These are phyloP conservation scores for Parafenestella ontariensis DNA, from an alignment of 2,329 filamentous ascomycete species.

Conservation along the genomic window DNA sequence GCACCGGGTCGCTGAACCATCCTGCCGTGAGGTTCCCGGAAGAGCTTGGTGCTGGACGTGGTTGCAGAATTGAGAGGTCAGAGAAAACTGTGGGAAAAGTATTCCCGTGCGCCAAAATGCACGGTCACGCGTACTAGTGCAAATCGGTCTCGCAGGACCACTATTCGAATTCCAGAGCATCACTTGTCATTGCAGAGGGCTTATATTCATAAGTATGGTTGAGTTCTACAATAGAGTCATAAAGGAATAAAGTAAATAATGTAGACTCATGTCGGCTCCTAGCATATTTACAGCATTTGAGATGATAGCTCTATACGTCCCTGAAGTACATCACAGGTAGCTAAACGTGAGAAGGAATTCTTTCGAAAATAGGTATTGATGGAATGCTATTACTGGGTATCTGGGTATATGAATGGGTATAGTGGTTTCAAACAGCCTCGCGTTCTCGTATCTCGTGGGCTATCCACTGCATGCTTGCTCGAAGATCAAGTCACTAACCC, in stretches of 20 bases:
- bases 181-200: too few relatives aligned
- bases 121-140: conserved; percentile 1
- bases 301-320: too few relatives aligned
- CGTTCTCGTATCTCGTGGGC: neutral
- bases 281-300: too few relatives aligned
- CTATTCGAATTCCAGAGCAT: too few relatives aligned
- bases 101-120: conserved; percentile 20
- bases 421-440: neutral
- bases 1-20: conserved; percentile 8
- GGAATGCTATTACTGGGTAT: conserved; percentile 19
- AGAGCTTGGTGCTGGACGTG: conserved; percentile 13
- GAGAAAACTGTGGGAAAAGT: conserved; percentile 21
- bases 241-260: too few relatives aligned
- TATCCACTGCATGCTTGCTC: neutral
- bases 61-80: conserved; percentile 3
- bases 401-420: neutral
- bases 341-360: too few relatives aligned
- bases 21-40: conserved; percentile 8
- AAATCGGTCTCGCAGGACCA: neutral
- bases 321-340: too few relatives aligned
- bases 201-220: too few relatives aligned
- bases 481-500: neutral
- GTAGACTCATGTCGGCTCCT: too few relatives aligned
- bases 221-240: too few relatives aligned
- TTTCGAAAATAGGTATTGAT: too few relatives aligned